Base-by-base conservation (phyloP, 2,329 filamentous ascomycete genomes). In the Pseudogymnoascus verrucosus region DNA sequence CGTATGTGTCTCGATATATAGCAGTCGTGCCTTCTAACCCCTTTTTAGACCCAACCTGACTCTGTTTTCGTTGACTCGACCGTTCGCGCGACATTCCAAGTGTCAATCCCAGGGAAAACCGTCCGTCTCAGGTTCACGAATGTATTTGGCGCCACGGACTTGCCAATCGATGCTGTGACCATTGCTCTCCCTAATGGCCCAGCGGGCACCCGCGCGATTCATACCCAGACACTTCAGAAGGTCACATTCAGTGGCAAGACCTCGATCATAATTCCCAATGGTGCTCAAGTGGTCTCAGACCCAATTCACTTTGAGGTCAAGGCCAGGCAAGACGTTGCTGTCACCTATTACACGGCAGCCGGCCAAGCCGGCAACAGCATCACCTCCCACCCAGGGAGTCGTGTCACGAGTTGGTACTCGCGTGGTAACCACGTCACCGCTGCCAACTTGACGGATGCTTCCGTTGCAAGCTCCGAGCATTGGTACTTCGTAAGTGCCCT, bases 91-190 rank as follows among this genome's bases (percentile, higher is more conserved):
- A 88, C 85, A 0, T 70, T 87, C 64, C 81, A 82, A 66, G 74
- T 86, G 66, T 82, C 83, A 3, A 77, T 84, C 6, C 76, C 76
- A 1, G 79, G 82, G 2, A 72, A 78, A 1, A 78, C 80, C 51
- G 78, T 88, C 68, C 82, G 85, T 2, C 75, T 89, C 28, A 80
- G 82, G 59, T 77, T 88, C 64, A 85, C 82, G 65, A 88, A 89
- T 69, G 82, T 78, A 7, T 87, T 88, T 67, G 84, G 86, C 5
- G 71, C 75, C 3, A 82, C 80, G 14, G 79, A 84, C 65, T 76
- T 89, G 12, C 79, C 82, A 62, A 80, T 88, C 69, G 83, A 82
- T 0, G 77, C 79, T 3, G 82, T 81, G 3, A 82, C 81, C 1
- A 73, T 88, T n/a, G 82, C 83, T 1, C 73, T 83, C 1, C 79